These are phyloP conservation scores for Leccinum subrobustum DNA, from an alignment of 1,284 basidiomycete genomes.

Conservation along the genomic window DNA sequence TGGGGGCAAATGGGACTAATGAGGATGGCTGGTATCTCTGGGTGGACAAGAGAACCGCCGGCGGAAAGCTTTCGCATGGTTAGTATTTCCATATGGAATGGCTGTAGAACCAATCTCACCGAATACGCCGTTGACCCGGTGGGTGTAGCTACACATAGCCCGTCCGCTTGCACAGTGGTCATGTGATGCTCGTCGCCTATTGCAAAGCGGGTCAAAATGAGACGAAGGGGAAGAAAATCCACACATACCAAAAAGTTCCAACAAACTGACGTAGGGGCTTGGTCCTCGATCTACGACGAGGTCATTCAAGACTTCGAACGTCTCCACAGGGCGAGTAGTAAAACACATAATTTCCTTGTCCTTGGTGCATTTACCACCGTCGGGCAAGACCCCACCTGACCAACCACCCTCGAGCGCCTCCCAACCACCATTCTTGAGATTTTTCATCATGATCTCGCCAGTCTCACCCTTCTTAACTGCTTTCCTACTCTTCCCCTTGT, in stretches of 20 bases:
- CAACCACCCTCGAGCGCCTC: conserved; percentile 86
- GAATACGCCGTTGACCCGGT: conserved; percentile 99
- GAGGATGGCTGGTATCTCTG: conserved; percentile 94
- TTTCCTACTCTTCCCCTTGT: conserved; percentile 67
- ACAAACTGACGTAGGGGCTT: conserved; percentile 93
- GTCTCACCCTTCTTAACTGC: conserved; percentile 90
- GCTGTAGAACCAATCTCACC: conserved; percentile 41
- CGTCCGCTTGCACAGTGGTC: conserved; percentile 99
- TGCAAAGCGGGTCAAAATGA: conserved; percentile 9
- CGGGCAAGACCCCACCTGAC: conserved; percentile 41
- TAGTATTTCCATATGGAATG: conserved; percentile 5
- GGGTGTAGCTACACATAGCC: conserved; percentile 93
- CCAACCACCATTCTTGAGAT: conserved; percentile 87
- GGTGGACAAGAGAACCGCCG: conserved; percentile 96
- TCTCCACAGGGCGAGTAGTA: conserved; percentile 91
- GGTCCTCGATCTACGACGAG: conserved; percentile 97
- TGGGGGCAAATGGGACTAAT: conserved; percentile 99
- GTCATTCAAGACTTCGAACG: conserved; percentile 98
- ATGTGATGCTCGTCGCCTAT: conserved; percentile 97
- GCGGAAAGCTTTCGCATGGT: conserved; percentile 78
- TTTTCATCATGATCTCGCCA: conserved; percentile 93
- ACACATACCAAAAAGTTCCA: conserved; percentile 91
- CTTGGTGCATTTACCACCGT: conserved; percentile 51
- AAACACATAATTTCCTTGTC: conserved; percentile 99
- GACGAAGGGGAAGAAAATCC: background rate